These are phyloP conservation scores for Pseudophaeomoniella oleicola DNA, from an alignment of 2,329 filamentous ascomycete genomes.

Conservation along the genomic window DNA sequence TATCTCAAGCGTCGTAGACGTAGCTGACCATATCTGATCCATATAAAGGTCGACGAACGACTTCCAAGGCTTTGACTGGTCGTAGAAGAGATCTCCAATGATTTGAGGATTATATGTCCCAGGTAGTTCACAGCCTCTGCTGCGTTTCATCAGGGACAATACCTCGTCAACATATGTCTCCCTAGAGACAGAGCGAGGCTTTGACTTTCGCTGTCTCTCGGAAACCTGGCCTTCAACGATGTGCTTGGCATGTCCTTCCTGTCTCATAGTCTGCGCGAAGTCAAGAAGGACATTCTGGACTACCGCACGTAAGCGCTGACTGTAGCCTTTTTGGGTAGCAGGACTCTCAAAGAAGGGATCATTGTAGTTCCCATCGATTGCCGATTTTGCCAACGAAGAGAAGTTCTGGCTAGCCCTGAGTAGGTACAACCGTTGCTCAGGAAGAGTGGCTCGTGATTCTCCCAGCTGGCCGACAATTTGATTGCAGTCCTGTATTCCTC, in stretches of 20 bases:
- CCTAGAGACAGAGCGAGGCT: conserved; percentile 14
- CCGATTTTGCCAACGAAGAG: conserved; percentile 9
- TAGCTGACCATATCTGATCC: conserved; percentile 17
- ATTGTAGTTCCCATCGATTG: conserved; percentile 19
- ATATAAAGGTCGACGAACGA: conserved; percentile 22
- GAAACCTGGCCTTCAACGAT: conserved; percentile 7
- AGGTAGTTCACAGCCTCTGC: conserved; percentile 41
- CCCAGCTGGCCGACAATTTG: conserved; percentile 4
- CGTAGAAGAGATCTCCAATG: conserved; percentile 43
- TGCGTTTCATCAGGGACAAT: conserved; percentile 22
- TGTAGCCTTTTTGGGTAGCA: conserved; percentile 11
- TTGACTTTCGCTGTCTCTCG: conserved; percentile 5
- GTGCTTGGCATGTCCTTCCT: conserved; percentile 6
- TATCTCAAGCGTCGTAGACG: conserved; percentile 19
- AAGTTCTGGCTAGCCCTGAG: conserved; percentile 9
- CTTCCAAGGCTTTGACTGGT: conserved; percentile 44
- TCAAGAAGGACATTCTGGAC: conserved; percentile 11
- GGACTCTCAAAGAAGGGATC: conserved; percentile 18
- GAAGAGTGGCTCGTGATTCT: conserved; percentile 5
- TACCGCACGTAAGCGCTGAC: conserved; percentile 18
- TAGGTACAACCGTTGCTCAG: conserved; percentile 10
- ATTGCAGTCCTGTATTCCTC: conserved; percentile 13
- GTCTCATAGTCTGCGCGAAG: conserved; percentile 9
- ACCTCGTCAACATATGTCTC: conserved; percentile 27
- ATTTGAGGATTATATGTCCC: conserved; percentile 47